Conservation (phyloP, 1,284 basidiomycete genomes). For the Ganoderma boninense region DNA sequence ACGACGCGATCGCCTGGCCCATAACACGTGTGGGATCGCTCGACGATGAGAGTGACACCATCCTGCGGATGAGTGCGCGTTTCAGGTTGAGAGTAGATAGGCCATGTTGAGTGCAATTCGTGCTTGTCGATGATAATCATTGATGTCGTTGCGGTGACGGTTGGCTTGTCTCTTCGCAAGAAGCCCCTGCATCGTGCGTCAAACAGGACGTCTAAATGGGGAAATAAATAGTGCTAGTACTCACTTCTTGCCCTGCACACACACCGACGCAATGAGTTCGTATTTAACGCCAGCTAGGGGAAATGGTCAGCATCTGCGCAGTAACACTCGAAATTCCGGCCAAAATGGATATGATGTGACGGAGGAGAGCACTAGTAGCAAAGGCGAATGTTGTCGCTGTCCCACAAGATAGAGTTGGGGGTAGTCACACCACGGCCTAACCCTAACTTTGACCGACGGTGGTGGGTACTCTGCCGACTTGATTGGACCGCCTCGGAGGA, state of each 20-base stretch:
- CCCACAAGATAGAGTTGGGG: neutral
- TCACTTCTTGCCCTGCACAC: slow-evolving; percentile 83
- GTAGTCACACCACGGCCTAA: neutral
- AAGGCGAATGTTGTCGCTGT: neutral
- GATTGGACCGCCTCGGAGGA: neutral
- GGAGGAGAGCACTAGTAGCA: neutral
- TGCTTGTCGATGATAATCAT: slow-evolving; percentile 88
- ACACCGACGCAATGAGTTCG: slow-evolving; percentile 85
- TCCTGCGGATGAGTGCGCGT: slow-evolving; percentile 71
- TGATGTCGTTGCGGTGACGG: slow-evolving; percentile 66
- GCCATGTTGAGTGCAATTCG: slow-evolving; percentile 90
- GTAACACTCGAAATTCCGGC: too few relatives aligned
- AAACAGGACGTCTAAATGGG: neutral
- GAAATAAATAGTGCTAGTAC: slow-evolving; percentile 30
- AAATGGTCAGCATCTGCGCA: neutral
- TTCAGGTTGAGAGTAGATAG: slow-evolving; percentile 83
- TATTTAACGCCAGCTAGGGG: slow-evolving; percentile 79
- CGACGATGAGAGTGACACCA: slow-evolving; percentile 77
- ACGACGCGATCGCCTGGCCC: slow-evolving; percentile 85
- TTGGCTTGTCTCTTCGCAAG: slow-evolving; percentile 74
- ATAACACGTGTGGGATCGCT: slow-evolving; percentile 78
- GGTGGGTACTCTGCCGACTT: neutral
- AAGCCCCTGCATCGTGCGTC: slow-evolving; percentile 59
- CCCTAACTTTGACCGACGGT: neutral
- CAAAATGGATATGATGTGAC: neutral